Conservation (phyloP, 1,284 basidiomycete genomes). For the Apiotrichum veenhuisii region DNA sequence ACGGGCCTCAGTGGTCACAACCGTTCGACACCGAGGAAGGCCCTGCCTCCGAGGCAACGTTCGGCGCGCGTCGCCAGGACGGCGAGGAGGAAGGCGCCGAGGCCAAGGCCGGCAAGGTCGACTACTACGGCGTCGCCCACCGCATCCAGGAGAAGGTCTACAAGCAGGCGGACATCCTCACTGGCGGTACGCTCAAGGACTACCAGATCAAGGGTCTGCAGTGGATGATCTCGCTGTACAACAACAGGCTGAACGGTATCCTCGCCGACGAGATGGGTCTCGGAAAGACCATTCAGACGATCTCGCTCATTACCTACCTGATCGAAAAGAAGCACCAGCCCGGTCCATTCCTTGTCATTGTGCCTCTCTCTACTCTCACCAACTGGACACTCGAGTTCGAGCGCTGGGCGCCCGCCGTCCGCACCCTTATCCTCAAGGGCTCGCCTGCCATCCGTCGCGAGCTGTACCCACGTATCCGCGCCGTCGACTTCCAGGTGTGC, state of each 20-base stretch:
- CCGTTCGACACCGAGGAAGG: constrained; percentile 60
- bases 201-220: constrained; percentile 97
- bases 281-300: constrained; percentile 93
- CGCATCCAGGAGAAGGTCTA: constrained; percentile 83
- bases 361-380: constrained; percentile 95
- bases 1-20: constrained; percentile 46
- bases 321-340: constrained; percentile 88
- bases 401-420: constrained; percentile 90
- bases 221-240: constrained; percentile 92
- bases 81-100: constrained; percentile 58
- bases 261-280: constrained; percentile 97
- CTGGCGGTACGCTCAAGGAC: constrained; percentile 78
- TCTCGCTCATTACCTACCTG: constrained; percentile 92
- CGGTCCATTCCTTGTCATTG: constrained; percentile 95
- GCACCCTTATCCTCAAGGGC: constrained; percentile 87
- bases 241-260: constrained; percentile 89
- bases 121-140: constrained; percentile 97
- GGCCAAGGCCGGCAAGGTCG: constrained; percentile 68
- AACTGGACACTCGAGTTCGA: constrained; percentile 98
- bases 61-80: constrained; percentile 70
- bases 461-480: constrained; percentile 40
- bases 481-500: constrained; percentile 84
- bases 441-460: constrained; percentile 60
- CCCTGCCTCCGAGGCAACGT: constrained; percentile 79
- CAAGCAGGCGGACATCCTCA: constrained; percentile 75